Evolutionary conservation across 2,329 filamentous ascomycete species (phyloP).

Genomic region (Fusarium citri): DNA sequence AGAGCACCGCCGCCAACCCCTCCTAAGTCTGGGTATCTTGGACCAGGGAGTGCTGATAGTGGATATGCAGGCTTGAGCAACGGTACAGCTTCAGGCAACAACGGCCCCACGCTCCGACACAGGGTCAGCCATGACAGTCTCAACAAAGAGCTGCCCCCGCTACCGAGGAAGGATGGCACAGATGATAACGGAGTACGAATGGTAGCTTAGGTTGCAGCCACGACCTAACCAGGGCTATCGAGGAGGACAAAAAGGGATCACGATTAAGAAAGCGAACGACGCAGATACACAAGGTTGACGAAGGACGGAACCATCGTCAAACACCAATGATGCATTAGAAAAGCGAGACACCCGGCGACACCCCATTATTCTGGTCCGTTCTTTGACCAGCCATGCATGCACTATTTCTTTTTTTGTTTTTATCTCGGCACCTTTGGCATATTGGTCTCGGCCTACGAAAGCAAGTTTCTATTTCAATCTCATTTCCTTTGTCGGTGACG

Average conservation of each 20-base stretch:
- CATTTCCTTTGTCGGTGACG: conserved; percentile 39
- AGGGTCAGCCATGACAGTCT: conserved; percentile 67
- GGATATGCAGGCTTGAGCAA: conserved; percentile 57
- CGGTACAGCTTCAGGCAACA: conserved; percentile 48
- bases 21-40: conserved; percentile 48
- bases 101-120: conserved; percentile 48
- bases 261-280: conserved; percentile 43
- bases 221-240: conserved; percentile 37
- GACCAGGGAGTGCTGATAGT: conserved; percentile 62
- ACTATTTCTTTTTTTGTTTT: conserved; percentile 39
- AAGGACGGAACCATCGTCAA: conserved; percentile 44
- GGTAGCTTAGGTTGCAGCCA: conserved; percentile 49
- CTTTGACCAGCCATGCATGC: conserved; percentile 34
- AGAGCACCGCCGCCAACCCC: conserved; percentile 54
- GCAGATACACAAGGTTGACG: conserved; percentile 41
- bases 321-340: conserved; percentile 47
- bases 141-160: conserved; percentile 69
- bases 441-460: conserved; percentile 36
- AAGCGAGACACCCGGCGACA: conserved; percentile 44
- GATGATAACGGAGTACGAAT: conserved; percentile 47
- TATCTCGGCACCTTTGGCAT: conserved; percentile 32
- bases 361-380: conserved; percentile 34
- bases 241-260: conserved; percentile 38
- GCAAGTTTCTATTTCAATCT: conserved; percentile 35
- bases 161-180: conserved; percentile 56